phyloP scores from a whole-genome alignment of 345 rosid species.

The Heritiera fomes region DNA sequence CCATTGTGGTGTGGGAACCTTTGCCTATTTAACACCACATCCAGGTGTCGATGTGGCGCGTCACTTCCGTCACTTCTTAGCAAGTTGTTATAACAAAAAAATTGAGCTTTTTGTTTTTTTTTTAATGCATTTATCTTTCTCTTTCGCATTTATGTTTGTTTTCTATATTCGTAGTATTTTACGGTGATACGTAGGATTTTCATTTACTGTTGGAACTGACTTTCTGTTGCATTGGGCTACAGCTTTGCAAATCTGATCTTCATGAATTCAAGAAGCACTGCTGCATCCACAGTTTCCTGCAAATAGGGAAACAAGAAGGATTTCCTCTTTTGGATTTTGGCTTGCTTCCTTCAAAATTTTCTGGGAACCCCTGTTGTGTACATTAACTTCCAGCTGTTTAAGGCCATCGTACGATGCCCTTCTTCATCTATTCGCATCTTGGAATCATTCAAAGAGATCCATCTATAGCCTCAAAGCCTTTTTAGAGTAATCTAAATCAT shows the following conservation, averaged over 20 bases:
- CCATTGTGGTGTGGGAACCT: no score
- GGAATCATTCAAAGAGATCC: conserved; percentile 23
- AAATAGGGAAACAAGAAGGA: conserved; percentile 51
- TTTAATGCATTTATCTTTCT: neutral
- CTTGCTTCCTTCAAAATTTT: conserved; percentile 50
- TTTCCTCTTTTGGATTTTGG: conserved; percentile 51
- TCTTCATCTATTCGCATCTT: conserved; percentile 19
- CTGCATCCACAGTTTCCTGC: conserved; percentile 60
- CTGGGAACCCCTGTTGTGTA: conserved; percentile 31
- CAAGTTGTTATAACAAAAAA: neutral
- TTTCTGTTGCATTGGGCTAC: conserved; percentile 10
- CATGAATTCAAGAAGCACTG: conserved; percentile 55
- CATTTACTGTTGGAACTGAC: conserved; percentile 9
- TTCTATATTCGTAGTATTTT: neutral
- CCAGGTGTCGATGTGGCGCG: no score
- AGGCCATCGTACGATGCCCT: conserved; percentile 39
- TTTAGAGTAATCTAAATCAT: neutral
- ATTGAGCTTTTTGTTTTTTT: no score
- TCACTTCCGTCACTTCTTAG: neutral
- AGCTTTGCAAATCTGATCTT: conserved; percentile 29
- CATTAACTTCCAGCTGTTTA: conserved; percentile 38
- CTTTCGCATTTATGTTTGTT: neutral
- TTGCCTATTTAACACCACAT: no score
- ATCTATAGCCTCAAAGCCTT: conserved; percentile 11
- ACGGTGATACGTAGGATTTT: neutral